Evolutionary conservation across 2,329 filamentous ascomycete species (phyloP).

Genomic region (Fusarium fracticaudum): DNA sequence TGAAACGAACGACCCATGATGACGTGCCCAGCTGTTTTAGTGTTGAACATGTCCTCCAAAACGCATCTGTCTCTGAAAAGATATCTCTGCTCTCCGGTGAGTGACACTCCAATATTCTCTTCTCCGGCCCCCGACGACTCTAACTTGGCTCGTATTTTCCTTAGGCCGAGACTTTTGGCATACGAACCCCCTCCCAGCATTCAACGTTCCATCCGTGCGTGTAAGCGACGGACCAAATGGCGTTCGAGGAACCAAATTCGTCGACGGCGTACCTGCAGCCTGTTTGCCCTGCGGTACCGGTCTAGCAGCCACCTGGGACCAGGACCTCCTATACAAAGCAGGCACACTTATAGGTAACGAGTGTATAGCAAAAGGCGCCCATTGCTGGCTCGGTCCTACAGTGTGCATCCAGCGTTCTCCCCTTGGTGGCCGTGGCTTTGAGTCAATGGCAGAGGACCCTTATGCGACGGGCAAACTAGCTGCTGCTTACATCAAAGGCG

Average conservation of each 20-base stretch:
- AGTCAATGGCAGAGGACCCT: background rate
- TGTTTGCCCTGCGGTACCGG: background rate
- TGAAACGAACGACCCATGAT: background rate
- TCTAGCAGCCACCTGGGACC: background rate
- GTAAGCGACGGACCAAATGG: background rate
- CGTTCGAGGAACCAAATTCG: background rate
- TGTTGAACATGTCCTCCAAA: background rate
- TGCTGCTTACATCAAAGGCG: background rate
- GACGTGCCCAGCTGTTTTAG: background rate
- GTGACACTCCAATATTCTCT: rapidly evolving
- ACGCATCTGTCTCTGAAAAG: background rate
- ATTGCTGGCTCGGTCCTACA: background rate
- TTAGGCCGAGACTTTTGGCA: background rate
- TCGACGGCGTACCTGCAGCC: background rate
- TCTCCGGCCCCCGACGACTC: rapidly evolving
- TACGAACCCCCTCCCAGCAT: background rate
- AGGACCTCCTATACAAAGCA: background rate
- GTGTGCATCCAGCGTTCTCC: background rate
- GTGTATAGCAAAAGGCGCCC: background rate
- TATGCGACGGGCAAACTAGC: background rate
- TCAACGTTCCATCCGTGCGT: background rate
- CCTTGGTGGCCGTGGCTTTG: background rate
- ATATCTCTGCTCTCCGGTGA: background rate
- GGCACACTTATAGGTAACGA: background rate
- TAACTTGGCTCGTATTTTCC: background rate